These are phyloP conservation scores for Moringa oleifera DNA, from an alignment of 345 rosid genomes.

Conservation along the genomic window DNA sequence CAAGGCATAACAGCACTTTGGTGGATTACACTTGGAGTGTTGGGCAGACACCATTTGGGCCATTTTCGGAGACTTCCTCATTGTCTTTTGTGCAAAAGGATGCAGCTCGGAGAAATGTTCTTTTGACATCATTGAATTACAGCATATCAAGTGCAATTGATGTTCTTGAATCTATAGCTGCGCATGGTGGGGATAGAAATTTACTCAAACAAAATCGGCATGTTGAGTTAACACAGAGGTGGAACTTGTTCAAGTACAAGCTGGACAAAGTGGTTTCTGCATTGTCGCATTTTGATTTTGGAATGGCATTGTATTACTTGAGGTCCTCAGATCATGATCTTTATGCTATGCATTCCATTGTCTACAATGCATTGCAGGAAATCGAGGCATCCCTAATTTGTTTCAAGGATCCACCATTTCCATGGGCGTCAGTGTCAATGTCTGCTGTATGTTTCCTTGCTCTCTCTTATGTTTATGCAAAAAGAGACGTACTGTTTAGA, in stretches of 20 bases:
- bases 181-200: constrained; percentile 80
- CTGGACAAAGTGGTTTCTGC: constrained; percentile 80
- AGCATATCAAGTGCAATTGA: constrained; percentile 72
- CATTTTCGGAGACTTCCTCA: constrained; percentile 74
- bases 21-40: constrained; percentile 98
- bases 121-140: constrained; percentile 71
- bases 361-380: constrained; percentile 73
- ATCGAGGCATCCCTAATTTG: constrained; percentile 86
- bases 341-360: constrained; percentile 70
- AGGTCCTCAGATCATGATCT: constrained; percentile 86
- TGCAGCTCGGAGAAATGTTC: constrained; percentile 80
- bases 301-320: constrained; percentile 72
- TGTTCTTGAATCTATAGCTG: constrained; percentile 62
- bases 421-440: constrained; percentile 64
- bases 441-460: constrained; percentile 52
- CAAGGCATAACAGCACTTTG: constrained; percentile 67
- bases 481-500: constrained; percentile 63
- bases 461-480: constrained; percentile 46
- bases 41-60: constrained; percentile 97
- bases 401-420: constrained; percentile 94
- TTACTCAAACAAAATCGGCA: constrained; percentile 57
- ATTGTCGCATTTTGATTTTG: constrained; percentile 74
- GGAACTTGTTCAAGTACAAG: constrained; percentile 85
- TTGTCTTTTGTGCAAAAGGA: constrained; percentile 92
- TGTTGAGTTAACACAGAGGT: constrained; percentile 73